Conservation (phyloP, 139 green algal species). For the Ettlia oleoabundans region DNA sequence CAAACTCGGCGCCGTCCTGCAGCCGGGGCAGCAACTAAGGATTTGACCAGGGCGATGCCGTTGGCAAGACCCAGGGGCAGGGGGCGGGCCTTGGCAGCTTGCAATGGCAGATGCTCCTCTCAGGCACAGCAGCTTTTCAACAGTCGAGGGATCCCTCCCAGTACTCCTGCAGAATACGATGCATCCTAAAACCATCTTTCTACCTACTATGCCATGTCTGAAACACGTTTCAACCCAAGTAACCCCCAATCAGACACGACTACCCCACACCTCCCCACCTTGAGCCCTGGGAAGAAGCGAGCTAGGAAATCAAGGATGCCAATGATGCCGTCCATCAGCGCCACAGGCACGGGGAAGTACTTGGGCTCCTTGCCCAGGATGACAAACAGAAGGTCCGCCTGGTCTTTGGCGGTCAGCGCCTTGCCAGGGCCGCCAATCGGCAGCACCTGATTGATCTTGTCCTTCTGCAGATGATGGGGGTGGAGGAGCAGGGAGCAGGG, state of each 20-base stretch:
- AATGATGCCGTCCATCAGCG: conserved; percentile 98
- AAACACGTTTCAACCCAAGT: too few relatives aligned
- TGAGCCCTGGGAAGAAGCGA: conserved; percentile 82
- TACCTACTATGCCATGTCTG: too few relatives aligned
- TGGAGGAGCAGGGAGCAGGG: background rate
- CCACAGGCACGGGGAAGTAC: conserved; percentile 90
- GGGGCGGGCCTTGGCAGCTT: too few relatives aligned
- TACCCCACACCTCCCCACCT: conserved; percentile 75
- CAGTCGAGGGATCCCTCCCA: too few relatives aligned
- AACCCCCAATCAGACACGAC: too few relatives aligned
- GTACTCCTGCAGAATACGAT: too few relatives aligned
- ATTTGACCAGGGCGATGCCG: too few relatives aligned
- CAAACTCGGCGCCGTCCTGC: conserved; percentile 88
- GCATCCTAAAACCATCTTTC: too few relatives aligned
- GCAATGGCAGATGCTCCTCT: too few relatives aligned
- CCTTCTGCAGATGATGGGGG: conserved; percentile 5
- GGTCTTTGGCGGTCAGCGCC: conserved; percentile 87
- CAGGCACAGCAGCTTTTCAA: too few relatives aligned
- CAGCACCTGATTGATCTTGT: conserved; percentile 80
- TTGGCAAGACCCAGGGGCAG: background rate
- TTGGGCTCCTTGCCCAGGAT: conserved; percentile 83
- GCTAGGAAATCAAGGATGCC: conserved; percentile 85
- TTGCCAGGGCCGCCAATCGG: conserved; percentile 95
- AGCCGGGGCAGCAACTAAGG: background rate
- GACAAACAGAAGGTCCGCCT: conserved; percentile 94